phyloP scores from a whole-genome alignment of 768 basidiomycete species.

The Fomitopsis serialis region DNA sequence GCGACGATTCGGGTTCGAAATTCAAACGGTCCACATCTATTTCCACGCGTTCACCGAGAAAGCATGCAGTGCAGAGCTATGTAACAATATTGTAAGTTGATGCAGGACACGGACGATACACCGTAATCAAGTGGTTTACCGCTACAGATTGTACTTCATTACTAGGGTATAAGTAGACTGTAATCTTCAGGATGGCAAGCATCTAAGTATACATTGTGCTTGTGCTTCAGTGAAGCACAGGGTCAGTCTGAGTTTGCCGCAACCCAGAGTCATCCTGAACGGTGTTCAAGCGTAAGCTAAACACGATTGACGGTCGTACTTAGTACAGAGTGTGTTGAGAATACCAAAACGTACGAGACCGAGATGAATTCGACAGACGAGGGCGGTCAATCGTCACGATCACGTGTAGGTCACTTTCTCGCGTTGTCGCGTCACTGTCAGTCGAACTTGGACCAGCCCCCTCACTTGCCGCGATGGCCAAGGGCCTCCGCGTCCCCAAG shows the following conservation, averaged over 20 bases:
- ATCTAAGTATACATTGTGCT: too few relatives aligned
- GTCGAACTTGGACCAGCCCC: background rate
- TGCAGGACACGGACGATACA: background rate
- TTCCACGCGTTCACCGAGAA: background rate
- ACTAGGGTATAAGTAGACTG: background rate
- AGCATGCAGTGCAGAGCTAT: background rate
- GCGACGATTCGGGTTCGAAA: background rate
- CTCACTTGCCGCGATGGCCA: slow-evolving; percentile 7
- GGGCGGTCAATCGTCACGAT: background rate
- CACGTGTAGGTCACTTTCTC: background rate
- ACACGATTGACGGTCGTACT: too few relatives aligned
- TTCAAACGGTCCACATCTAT: too few relatives aligned
- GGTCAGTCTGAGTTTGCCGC: too few relatives aligned
- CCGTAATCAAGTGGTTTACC: background rate
- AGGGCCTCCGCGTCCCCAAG: slow-evolving; percentile 35
- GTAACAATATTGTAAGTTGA: background rate
- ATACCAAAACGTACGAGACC: too few relatives aligned
- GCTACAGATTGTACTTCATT: background rate
- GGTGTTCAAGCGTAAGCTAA: too few relatives aligned
- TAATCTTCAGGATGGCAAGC: background rate
- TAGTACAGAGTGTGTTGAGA: too few relatives aligned
- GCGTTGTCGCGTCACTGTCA: background rate
- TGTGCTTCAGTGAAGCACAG: too few relatives aligned
- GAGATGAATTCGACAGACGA: too few relatives aligned
- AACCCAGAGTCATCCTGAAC: too few relatives aligned